These are phyloP conservation scores for Aureobasidium sp. DNA, from an alignment of 2,329 filamentous ascomycete genomes.

Conservation along the genomic window DNA sequence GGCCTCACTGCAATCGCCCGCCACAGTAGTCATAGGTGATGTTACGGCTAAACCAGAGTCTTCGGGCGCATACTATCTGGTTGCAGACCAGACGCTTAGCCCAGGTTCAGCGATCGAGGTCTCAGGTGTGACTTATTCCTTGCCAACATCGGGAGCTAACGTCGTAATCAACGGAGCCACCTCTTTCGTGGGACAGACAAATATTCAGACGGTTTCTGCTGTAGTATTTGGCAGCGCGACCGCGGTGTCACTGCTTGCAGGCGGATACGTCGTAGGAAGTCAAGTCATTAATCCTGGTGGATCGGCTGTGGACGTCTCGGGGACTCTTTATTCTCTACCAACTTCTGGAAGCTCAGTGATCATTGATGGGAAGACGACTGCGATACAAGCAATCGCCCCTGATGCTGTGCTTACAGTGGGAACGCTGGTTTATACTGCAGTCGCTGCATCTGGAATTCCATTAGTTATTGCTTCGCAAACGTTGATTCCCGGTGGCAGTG, in stretches of 20 bases:
- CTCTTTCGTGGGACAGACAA: not conserved
- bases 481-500: not conserved
- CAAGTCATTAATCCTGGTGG: conserved; percentile 1
- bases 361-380: not conserved
- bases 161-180: not conserved
- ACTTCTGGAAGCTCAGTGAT: not conserved
- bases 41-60: not conserved
- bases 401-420: not conserved
- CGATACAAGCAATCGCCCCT: not conserved
- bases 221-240: conserved; percentile 1
- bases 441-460: not conserved
- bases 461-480: conserved; percentile 8
- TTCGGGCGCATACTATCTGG: not conserved
- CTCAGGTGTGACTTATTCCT: not conserved
- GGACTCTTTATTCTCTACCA: not conserved
- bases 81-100: not conserved
- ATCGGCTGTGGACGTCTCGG: not conserved
- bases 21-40: not conserved
- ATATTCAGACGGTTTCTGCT: not conserved
- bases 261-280: not conserved
- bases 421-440: not conserved
- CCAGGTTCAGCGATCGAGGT: not conserved
- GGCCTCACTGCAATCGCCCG: not conserved
- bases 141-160: not conserved
- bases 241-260: not conserved